phyloP scores from a whole-genome alignment of 176 grass and related monocot genomes.

The Oryza brachyantha region DNA sequence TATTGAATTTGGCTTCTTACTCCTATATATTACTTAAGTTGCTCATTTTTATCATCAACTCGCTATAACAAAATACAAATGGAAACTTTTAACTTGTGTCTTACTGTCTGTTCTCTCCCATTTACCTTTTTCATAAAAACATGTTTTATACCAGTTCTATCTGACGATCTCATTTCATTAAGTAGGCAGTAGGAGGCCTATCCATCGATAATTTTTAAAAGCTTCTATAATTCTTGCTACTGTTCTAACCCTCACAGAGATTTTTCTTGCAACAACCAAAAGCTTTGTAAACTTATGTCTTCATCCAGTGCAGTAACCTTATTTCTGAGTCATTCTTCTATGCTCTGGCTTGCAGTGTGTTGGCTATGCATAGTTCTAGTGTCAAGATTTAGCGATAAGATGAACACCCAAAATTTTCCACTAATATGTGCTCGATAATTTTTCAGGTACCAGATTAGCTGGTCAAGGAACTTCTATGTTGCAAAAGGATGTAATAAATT shows the following conservation, averaged over 20 bases:
- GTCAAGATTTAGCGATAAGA: slow-evolving; percentile 30
- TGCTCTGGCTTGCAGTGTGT: slow-evolving; percentile 5
- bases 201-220: slow-evolving; percentile 6
- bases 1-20: neutral
- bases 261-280: slow-evolving; percentile 2
- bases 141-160: slow-evolving; percentile 16
- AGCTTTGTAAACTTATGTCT: neutral
- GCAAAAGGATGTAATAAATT: slow-evolving; percentile 63
- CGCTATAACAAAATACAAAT: neutral
- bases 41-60: neutral
- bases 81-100: slow-evolving; percentile 14
- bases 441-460: slow-evolving; percentile 46
- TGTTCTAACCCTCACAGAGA: slow-evolving; percentile 9
- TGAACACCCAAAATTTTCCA: slow-evolving; percentile 10
- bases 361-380: neutral
- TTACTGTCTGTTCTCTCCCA: neutral
- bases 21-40: slow-evolving; percentile 16
- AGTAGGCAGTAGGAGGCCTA: neutral
- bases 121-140: neutral
- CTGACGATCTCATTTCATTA: slow-evolving; percentile 18
- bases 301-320: slow-evolving; percentile 1
- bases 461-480: slow-evolving; percentile 36
- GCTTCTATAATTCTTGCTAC: neutral
- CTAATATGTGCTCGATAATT: slow-evolving; percentile 21
- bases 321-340: slow-evolving; percentile 5